Evolutionary conservation across 331 rosid genomes (phyloP), one percentile per base, ranked within the genome.

Genomic region (Spiraea crenata): DNA sequence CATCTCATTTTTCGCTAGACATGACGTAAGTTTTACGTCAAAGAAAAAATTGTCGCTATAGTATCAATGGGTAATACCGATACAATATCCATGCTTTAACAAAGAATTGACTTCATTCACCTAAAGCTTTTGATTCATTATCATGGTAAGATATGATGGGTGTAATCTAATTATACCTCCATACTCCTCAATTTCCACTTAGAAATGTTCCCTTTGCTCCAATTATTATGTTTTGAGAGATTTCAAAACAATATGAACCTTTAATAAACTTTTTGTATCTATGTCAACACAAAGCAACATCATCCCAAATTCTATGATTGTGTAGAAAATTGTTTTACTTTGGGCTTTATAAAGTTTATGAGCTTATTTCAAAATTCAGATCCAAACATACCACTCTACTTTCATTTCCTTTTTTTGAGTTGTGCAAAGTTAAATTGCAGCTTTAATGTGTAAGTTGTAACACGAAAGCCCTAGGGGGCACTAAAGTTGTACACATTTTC

Each of bases 401-500:
- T 40, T 45, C n/a, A 3, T 52, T 13, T 1, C 60, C 10, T 14
- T 57, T 63, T 56, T 12, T 17, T 14, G 15, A 51, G 69, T 61
- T 63, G 15, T 61, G 15, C 47, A 67, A 41, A 61, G 63, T 79
- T 58, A 70, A 63, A 60, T 45, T 60, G 68, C 81, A 80, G 84
- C 84, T 71, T 76, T 80, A 71, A 63, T 61, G 51, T 54, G 57
- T 41, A 65, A 63, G 55, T 45, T 54, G 57, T 41, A 46, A 58
- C 72, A 62, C 54, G 45, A 37, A 25, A 54, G 12, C 42, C 70
- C 80, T 78, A 72, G 71, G 77, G 5, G 76, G 67, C 65, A 70
- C 80, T 74, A 79, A 87, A 85, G 89, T 73, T 79, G 19, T 69
- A 81, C 73, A 63, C 74, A 71, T 78, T 76, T 16, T 44, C 74